Percentiles rank a stretch among this genome's conserved stretches.
These are phyloP conservation scores for Roridomyces roridus DNA, from an alignment of 768 basidiomycete species.

Conservation along the genomic window DNA sequence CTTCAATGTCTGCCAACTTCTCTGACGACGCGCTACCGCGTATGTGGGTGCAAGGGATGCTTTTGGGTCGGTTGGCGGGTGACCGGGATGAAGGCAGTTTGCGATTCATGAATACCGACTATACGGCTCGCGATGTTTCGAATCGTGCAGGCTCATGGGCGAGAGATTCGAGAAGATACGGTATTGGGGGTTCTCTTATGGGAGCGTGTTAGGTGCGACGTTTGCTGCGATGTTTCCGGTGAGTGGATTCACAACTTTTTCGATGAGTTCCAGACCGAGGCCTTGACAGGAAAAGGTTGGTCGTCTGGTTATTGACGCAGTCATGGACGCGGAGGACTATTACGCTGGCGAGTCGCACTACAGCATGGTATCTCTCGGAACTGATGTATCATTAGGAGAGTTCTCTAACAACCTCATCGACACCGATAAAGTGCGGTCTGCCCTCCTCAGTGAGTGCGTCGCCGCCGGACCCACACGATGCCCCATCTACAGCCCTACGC, in stretches of 20 bases:
- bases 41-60: constrained; percentile 38
- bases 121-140: constrained; percentile 44
- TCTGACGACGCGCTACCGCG: constrained; percentile 32
- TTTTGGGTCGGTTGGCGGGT: constrained; percentile 37
- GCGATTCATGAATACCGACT: constrained; percentile 42
- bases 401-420: background rate
- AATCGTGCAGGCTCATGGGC: constrained; percentile 37
- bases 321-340: background rate
- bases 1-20: constrained; percentile 20
- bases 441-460: constrained; percentile 6
- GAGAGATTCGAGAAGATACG: constrained; percentile 37
- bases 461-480: constrained; percentile 6
- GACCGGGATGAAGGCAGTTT: constrained; percentile 31
- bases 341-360: too few species aligned
- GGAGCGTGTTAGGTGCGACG: background rate
- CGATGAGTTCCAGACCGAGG: too few species aligned
- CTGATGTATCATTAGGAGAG: background rate
- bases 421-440: constrained; percentile 1
- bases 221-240: constrained; percentile 7
- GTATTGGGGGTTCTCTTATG: constrained; percentile 35
- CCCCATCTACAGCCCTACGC: constrained; percentile 6
- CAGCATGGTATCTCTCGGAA: background rate
- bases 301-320: constrained; percentile 11
- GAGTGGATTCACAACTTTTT: background rate
- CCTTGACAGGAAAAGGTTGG: constrained; percentile 9